Evolutionary conservation across 2,329 filamentous ascomycete genomes (phyloP).

Genomic region (Talaromyces sp.): DNA sequence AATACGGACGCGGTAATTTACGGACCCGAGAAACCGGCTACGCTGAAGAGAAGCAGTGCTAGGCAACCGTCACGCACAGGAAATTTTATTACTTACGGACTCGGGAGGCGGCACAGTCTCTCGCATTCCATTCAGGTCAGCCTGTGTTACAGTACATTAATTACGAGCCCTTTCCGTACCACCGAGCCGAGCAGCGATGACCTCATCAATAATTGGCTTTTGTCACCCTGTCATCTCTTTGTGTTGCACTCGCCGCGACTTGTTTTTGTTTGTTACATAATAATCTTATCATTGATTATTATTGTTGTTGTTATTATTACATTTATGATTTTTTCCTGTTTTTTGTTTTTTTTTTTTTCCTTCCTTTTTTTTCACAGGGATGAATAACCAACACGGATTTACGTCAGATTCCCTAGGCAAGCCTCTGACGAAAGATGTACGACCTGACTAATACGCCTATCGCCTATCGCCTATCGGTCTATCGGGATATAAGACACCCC

Average conservation of each 20-base stretch:
- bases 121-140: neutral
- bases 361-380: too few relatives aligned
- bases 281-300: neutral
- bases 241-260: too few relatives aligned
- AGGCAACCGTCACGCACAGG: neutral
- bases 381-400: neutral
- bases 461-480: neutral
- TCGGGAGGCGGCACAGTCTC: too few relatives aligned
- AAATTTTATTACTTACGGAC: neutral
- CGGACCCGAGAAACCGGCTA: neutral
- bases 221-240: too few relatives aligned
- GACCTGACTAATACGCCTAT: neutral
- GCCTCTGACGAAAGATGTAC: neutral
- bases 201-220: neutral
- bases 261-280: neutral
- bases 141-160: neutral
- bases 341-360: neutral
- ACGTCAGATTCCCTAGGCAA: neutral
- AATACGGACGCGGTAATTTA: neutral
- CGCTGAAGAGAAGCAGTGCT: neutral
- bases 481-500: neutral
- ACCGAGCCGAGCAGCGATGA: neutral
- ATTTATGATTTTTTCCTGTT: neutral
- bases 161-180: neutral
- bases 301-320: too few relatives aligned